These are phyloP conservation scores for Sarocladium strictum DNA, from an alignment of 2,329 filamentous ascomycete genomes.

Conservation along the genomic window DNA sequence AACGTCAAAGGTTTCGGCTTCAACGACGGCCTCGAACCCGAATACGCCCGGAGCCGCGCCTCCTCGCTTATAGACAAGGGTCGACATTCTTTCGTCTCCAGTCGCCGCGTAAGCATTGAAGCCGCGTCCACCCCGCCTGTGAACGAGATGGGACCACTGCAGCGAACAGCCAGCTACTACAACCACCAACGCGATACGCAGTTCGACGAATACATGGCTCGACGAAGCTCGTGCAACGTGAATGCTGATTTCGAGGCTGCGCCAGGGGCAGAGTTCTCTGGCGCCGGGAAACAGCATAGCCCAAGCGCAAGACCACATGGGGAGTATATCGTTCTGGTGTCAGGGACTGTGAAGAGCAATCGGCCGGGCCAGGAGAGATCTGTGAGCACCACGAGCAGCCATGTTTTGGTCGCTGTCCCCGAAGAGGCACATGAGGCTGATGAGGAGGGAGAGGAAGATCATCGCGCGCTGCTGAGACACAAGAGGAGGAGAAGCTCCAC, in stretches of 20 bases:
- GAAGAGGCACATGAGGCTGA: slow-evolving; percentile 28
- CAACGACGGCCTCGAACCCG: slow-evolving; percentile 25
- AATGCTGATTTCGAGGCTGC: slow-evolving; percentile 22
- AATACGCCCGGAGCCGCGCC: slow-evolving; percentile 18
- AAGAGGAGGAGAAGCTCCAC: slow-evolving; percentile 16
- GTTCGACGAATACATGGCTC: slow-evolving; percentile 39
- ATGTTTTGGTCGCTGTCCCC: slow-evolving; percentile 30
- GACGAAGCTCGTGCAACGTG: slow-evolving; percentile 20
- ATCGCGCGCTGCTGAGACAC: slow-evolving; percentile 21
- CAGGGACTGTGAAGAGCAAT: background rate
- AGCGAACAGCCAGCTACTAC: slow-evolving; percentile 27
- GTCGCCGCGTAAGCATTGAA: slow-evolving; percentile 11
- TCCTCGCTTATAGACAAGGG: slow-evolving; percentile 22
- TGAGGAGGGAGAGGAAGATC: slow-evolving; percentile 16
- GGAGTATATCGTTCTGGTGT: background rate
- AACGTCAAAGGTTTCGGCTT: slow-evolving; percentile 46
- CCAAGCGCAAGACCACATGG: slow-evolving; percentile 1
- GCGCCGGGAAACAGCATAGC: slow-evolving; percentile 17
- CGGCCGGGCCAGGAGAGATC: slow-evolving; percentile 15
- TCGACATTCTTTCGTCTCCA: slow-evolving; percentile 21
- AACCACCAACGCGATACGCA: slow-evolving; percentile 40
- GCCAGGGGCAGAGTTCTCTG: slow-evolving; percentile 24
- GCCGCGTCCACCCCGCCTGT: background rate
- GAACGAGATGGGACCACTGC: slow-evolving; percentile 10
- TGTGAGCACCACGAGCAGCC: slow-evolving; percentile 31